These are phyloP conservation scores for Phytophthora boehmeriae DNA, from an alignment of 352 stramenopile genomes.

Conservation along the genomic window DNA sequence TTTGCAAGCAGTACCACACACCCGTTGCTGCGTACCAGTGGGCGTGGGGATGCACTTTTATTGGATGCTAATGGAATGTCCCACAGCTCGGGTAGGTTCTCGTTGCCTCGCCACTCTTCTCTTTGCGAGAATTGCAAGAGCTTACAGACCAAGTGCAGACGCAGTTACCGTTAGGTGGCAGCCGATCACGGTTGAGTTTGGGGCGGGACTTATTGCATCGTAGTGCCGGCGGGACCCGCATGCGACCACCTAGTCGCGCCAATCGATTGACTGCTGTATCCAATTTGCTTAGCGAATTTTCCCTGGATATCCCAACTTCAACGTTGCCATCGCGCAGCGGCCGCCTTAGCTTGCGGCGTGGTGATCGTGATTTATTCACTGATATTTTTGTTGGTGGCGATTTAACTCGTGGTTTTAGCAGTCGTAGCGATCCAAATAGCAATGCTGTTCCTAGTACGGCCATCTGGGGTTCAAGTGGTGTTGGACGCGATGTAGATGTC, in stretches of 20 bases:
- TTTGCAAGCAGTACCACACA: conserved; percentile 31
- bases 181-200: conserved; percentile 36
- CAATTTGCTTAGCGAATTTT: conserved; percentile 85
- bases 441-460: conserved; percentile 16
- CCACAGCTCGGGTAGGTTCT: conserved; percentile 36
- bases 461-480: conserved; percentile 45
- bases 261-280: conserved; percentile 75
- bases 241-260: conserved; percentile 61
- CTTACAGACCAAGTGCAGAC: conserved; percentile 80
- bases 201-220: conserved; percentile 56
- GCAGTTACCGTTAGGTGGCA: conserved; percentile 47
- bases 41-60: conserved; percentile 41
- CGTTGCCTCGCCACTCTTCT: conserved; percentile 68
- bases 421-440: conserved; percentile 41
- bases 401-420: conserved; percentile 41
- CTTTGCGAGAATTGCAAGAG: conserved; percentile 78
- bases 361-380: conserved; percentile 58
- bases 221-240: conserved; percentile 32
- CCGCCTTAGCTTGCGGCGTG: conserved; percentile 48
- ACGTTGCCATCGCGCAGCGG: conserved; percentile 33
- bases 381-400: conserved; percentile 43
- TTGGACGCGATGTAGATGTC: conserved; percentile 55
- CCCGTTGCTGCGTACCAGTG: conserved; percentile 46
- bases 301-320: conserved; percentile 70
- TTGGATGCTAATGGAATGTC: conserved; percentile 35